Base-by-base conservation (phyloP, 257 asterid species). In the Striga asiatica region DNA sequence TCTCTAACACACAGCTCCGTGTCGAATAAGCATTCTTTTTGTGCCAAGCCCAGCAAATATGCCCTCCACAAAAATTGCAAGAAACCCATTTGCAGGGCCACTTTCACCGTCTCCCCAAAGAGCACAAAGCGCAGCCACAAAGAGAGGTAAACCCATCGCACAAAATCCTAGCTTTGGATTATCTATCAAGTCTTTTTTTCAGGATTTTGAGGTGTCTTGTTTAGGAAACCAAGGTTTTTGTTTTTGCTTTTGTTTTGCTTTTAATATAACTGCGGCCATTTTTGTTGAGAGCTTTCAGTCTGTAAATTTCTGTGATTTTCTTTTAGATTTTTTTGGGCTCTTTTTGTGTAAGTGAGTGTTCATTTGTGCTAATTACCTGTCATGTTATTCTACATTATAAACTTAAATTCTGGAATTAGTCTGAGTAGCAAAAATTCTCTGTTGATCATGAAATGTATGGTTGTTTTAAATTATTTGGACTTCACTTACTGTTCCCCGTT, bases 41-140 rank as follows among this genome's bases (percentile, higher is more conserved):
- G 41, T 20, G 63, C 21, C 8, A 71, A 72, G 31, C 73, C 69
- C 34, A 63, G 1, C 12, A 58, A 9, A 58, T 29, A 66, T 71
- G 58, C 4, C 17, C 4, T 20, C 17, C 32, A 20, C 51, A 60
- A 28, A 35, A 70, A 50, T 39, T 67, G 50, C 14, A 56, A 31
- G 12, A 43, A 35, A 5, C 56, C 45, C 53, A 58, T 60, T 57
- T 80, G 78, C 76, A 72, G 59, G 59, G 82, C 81, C 38, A 38
- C 78, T n/a, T 74, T 80, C 56, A 62, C 76, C 14, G 25, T 77
- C 50, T 69, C 50, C 69, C 51, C 29, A n/a, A 66, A 66, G 45
- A 73, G 45, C 56, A 8, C 67, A 47, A 78, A 42, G 50, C 18
- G 41, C 66, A 59, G 29, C 50, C 50, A 61, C 56, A 66, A 50